Base-by-base conservation (phyloP, 352 stramenopile species). In the Phytophthora agathidicida region DNA sequence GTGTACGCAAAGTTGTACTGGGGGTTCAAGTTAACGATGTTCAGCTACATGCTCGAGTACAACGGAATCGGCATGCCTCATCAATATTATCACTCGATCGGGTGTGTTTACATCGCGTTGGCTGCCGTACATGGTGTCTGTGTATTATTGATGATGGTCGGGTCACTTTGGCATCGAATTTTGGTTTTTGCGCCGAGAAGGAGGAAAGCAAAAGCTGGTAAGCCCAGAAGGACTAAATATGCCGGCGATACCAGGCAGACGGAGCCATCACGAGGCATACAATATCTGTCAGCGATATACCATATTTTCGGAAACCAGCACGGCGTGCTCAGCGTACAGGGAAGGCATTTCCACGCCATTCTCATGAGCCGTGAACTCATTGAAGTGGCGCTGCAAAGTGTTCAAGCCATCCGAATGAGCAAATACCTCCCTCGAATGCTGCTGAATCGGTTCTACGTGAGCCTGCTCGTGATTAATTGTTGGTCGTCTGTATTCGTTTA, bases 371-470 rank as follows among this genome's bases (percentile, higher is more conserved):
- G 65, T 1, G 52, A 73, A 22, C 9, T 69, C 9, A 4, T 61
- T 6, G 59, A 73, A 37, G 41, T 60, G 13, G 26, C 50, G 0
- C 28, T 64, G 16, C 65, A 73, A 9, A 55, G 42, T 1, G n/a
- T 32, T 2, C 64, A 73, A 32, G 59, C 52, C n/a, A 55, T 67
- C 38, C 49, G 50, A 11, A 74, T 74, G 48, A 74, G 65, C 30
- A 50, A 56, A 30, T 60, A 56, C 13, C 38, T 74, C 9, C 36
- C 65, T 24, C 49, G 47, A 11, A 5, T 60, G 11, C 58, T 66
- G 33, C 47, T 80, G 22, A 73, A 80, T 35, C 50, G 60, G 2
- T 60, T 77, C 16, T 74, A 68, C 11, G 59, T 70, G 14, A 35
- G n/a, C 13, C n/a, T 80, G 3, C 13, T 80, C 2, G 47, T 69